Base-by-base conservation (phyloP, 108 stramenopile genomes). In the Cyclotella sp. region DNA sequence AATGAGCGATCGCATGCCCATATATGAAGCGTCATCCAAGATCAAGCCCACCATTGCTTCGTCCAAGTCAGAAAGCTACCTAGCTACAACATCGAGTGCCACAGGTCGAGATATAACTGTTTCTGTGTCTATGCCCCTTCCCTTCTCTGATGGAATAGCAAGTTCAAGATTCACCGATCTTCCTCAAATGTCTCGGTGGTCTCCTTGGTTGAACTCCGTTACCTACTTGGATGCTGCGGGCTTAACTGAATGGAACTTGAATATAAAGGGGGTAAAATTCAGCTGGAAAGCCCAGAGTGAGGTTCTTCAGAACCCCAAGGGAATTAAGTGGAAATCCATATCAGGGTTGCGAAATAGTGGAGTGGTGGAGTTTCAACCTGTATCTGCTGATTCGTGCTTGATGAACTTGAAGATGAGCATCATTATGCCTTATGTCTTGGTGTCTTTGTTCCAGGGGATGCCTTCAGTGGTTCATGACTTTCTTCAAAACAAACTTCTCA, bases 181-280 rank as follows among this genome's bases (percentile, higher is more conserved):
- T 26, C 94, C 94, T 12, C 94, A 95, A 64, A 88, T 88, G 78
- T 84, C 94, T 14, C 83, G 94, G 7, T 95, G 94, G 94, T 91
- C 90, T 12, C 94, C 94, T 6, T 95, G 94, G 94, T 54, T 95
- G n/a, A 87, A 82, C 39, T 90, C 90, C 49, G 94, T 95, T 26
- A 87, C 84, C 10, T 95, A 95, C 65, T 67, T 90, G 58, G 90
- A 90, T 34, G 76, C 86, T 40, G 65, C 76, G 24, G 90, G 90
- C 49, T 30, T 82, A 26, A 91, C 94, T 18, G 90, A 95, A 73
- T 95, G 94, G 94, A 91, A 87, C 30, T 71, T 95, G 12, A 90
- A 86, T 59, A 86, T 95, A 34, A 82, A 89, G 29, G 94, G 94
- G 0, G 84, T 93, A 0, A 73, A 78, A 54, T 88, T 92, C 51